These are phyloP conservation scores for Blastomyces parvus DNA, from an alignment of 2,329 filamentous ascomycete species.

Conservation along the genomic window DNA sequence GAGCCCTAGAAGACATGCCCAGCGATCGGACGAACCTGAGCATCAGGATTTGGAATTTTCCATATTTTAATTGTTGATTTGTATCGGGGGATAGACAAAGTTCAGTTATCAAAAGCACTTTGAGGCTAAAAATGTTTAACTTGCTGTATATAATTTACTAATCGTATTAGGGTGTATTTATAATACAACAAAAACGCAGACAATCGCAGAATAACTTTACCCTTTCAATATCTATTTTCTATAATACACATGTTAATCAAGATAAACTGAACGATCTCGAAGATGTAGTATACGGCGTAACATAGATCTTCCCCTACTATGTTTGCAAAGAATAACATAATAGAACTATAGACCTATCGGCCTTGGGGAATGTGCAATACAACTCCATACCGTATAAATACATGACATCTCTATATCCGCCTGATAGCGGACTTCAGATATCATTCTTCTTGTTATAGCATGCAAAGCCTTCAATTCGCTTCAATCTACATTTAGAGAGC, in stretches of 20 bases:
- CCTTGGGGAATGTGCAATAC: background rate
- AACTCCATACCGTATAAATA: background rate
- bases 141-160: background rate
- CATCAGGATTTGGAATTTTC: conserved; percentile 4
- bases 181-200: background rate
- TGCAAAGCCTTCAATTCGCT: background rate
- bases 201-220: background rate
- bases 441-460: background rate
- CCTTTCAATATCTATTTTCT: background rate
- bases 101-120: background rate
- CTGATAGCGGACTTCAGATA: background rate
- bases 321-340: background rate
- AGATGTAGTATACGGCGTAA: background rate
- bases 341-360: background rate
- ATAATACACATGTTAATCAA: background rate
- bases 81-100: background rate
- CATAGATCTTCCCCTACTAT: background rate
- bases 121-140: background rate
- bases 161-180: background rate
- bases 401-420: background rate
- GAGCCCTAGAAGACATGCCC: conserved; percentile 17
- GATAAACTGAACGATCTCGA: background rate
- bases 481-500: background rate
- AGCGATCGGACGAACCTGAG: conserved; percentile 5
- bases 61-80: background rate